phyloP scores from a whole-genome alignment of 257 asterid genomes.

The Jacaranda mimosifolia region DNA sequence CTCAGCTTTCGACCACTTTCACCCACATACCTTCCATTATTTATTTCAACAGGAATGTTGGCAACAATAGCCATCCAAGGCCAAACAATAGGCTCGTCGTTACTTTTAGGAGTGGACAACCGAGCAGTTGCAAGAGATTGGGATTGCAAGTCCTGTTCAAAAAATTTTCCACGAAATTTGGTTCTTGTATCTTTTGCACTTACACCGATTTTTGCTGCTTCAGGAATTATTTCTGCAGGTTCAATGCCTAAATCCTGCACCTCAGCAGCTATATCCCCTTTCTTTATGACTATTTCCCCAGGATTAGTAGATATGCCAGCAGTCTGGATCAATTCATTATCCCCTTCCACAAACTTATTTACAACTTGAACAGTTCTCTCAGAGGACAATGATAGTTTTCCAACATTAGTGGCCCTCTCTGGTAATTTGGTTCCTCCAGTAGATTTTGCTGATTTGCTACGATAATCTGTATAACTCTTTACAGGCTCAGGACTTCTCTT shows the following conservation, averaged over 20 bases:
- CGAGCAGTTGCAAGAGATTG: slow-evolving; percentile 23
- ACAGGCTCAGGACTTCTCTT: slow-evolving; percentile 43
- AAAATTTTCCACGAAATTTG: slow-evolving; percentile 22
- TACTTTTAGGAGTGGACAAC: slow-evolving; percentile 35
- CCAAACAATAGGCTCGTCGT: slow-evolving; percentile 76
- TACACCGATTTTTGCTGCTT: slow-evolving; percentile 20
- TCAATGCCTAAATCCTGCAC: slow-evolving; percentile 29
- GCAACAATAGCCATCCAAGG: slow-evolving; percentile 90
- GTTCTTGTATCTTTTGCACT: slow-evolving; percentile 15
- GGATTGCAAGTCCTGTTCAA: slow-evolving; percentile 28
- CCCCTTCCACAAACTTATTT: slow-evolving; percentile 21
- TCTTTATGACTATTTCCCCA: background rate
- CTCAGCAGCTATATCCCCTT: slow-evolving; percentile 23
- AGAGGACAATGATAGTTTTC: background rate
- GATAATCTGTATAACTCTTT: slow-evolving; percentile 36
- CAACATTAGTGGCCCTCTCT: background rate
- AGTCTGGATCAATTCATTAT: slow-evolving; percentile 12
- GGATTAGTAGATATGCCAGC: slow-evolving; percentile 21
- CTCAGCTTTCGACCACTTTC: slow-evolving; percentile 70
- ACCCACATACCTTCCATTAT: slow-evolving; percentile 65
- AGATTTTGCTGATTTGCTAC: slow-evolving; percentile 18
- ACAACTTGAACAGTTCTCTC: slow-evolving; percentile 31
- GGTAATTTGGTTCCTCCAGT: background rate
- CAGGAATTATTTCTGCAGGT: slow-evolving; percentile 41
- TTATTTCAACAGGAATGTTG: slow-evolving; percentile 62